phyloP scores from a whole-genome alignment of 2,329 filamentous ascomycete species.

The Spiromastix sp. region DNA sequence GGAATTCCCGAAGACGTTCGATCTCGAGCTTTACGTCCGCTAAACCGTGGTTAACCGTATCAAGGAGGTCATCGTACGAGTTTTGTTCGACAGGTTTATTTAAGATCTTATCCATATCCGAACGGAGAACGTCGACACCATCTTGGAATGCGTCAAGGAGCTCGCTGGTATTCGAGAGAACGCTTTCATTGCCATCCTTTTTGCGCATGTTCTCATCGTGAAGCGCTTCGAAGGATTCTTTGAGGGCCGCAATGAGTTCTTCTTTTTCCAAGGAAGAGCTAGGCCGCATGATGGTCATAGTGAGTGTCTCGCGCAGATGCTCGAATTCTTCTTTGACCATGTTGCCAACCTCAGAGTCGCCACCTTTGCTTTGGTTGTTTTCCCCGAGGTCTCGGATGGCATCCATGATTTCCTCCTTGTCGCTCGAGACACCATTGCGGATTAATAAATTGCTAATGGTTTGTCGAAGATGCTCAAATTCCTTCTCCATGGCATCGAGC shows the following conservation, averaged over 20 bases:
- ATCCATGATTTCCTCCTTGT: constrained; percentile 54
- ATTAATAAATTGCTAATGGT: constrained; percentile 62
- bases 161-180: constrained; percentile 45
- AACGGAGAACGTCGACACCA: constrained; percentile 63
- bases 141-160: constrained; percentile 53
- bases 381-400: constrained; percentile 42
- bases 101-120: constrained; percentile 62
- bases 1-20: constrained; percentile 57
- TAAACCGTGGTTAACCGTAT: constrained; percentile 75
- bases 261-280: constrained; percentile 44
- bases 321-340: constrained; percentile 51
- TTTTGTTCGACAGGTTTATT: constrained; percentile 75
- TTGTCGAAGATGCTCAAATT: constrained; percentile 73
- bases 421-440: constrained; percentile 42
- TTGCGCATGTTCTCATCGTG: constrained; percentile 44
- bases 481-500: constrained; percentile 66
- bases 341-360: constrained; percentile 36
- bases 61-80: constrained; percentile 79
- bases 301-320: constrained; percentile 48
- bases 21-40: constrained; percentile 68
- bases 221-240: constrained; percentile 33
- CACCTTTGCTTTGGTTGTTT: constrained; percentile 30
- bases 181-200: constrained; percentile 43
- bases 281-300: constrained; percentile 40
- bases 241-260: constrained; percentile 50